A percentile compares a stretch with the other conserved stretches of the same genome.
Evolutionary conservation across 2,329 filamentous ascomycete genomes (phyloP).

Genomic region (Xenosphaeropsis pyriputrescens): DNA sequence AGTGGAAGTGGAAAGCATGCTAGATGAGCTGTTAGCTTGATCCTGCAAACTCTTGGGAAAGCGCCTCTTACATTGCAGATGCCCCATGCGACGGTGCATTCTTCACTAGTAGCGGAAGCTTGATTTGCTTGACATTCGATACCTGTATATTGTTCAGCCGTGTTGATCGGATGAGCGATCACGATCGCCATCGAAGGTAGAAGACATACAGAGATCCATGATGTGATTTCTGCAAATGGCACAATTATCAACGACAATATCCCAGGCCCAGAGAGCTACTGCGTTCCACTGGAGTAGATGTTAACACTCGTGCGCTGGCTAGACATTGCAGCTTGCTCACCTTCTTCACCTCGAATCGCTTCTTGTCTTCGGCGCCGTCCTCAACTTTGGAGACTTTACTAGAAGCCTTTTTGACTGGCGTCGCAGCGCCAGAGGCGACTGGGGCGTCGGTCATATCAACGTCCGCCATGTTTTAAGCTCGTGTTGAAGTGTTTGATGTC

Average conservation of each 20-base stretch:
- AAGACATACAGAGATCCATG: slow-evolving; percentile 81
- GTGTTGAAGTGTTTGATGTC: slow-evolving; percentile 1
- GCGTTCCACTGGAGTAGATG: slow-evolving; percentile 69
- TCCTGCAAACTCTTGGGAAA: neutral
- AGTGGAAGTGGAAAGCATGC: slow-evolving; percentile 99
- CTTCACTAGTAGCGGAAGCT: slow-evolving; percentile 89
- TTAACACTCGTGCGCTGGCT: slow-evolving; percentile 1
- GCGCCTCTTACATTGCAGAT: slow-evolving; percentile 77
- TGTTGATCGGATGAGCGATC: slow-evolving; percentile 5
- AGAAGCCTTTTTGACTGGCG: slow-evolving; percentile 37
- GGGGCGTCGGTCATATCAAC: slow-evolving; percentile 91
- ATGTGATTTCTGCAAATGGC: slow-evolving; percentile 99
- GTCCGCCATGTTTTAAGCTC: slow-evolving; percentile 58
- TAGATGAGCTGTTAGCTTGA: slow-evolving; percentile 22
- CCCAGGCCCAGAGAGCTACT: slow-evolving; percentile 96
- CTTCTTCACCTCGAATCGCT: slow-evolving; percentile 98
- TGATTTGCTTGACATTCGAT: slow-evolving; percentile 99
- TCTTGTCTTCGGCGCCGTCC: slow-evolving; percentile 56
- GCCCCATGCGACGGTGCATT: slow-evolving; percentile 97
- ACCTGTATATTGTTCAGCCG: slow-evolving; percentile 30
- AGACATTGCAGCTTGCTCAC: slow-evolving; percentile 28
- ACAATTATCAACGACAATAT: slow-evolving; percentile 98
- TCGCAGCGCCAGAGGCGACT: slow-evolving; percentile 31
- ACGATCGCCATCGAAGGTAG: neutral
- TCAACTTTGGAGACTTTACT: slow-evolving; percentile 28